These are phyloP conservation scores for Backusella mclennaniae DNA, from an alignment of 192 early-diverging fungal genomes.

Conservation along the genomic window DNA sequence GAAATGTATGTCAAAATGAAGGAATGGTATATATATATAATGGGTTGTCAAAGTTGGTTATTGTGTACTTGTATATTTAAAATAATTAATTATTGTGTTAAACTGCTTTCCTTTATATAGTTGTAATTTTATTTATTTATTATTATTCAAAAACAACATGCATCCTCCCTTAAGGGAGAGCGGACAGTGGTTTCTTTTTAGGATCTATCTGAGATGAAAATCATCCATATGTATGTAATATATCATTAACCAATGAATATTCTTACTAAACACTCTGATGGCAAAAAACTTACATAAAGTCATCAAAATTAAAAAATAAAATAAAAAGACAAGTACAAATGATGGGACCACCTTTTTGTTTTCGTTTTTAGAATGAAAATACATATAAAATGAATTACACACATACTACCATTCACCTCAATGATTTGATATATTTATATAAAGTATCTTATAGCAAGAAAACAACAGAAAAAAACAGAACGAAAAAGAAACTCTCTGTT, in stretches of 20 bases:
- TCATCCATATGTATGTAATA: background rate
- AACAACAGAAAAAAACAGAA: background rate
- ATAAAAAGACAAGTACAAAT: too few species aligned
- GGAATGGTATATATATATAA: too few species aligned
- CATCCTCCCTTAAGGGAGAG: background rate
- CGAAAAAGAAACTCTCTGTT: background rate
- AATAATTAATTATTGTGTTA: background rate
- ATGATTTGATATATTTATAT: too few species aligned
- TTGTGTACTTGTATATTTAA: too few species aligned
- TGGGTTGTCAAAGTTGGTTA: too few species aligned
- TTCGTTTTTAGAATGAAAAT: too few species aligned
- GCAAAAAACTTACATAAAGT: background rate
- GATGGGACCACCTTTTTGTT: too few species aligned
- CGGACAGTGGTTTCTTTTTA: background rate
- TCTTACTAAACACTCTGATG: background rate
- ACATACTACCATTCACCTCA: too few species aligned
- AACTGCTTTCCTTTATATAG: background rate
- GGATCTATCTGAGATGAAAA: constrained; percentile 1
- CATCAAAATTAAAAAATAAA: too few species aligned
- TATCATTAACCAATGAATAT: background rate
- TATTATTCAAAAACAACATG: background rate
- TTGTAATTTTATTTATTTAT: background rate
- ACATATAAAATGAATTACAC: too few species aligned
- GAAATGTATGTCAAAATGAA: background rate
- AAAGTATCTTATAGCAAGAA: too few species aligned